These are phyloP conservation scores for Aegilops longissima DNA, from an alignment of 176 grass and related monocot genomes.

Conservation along the genomic window DNA sequence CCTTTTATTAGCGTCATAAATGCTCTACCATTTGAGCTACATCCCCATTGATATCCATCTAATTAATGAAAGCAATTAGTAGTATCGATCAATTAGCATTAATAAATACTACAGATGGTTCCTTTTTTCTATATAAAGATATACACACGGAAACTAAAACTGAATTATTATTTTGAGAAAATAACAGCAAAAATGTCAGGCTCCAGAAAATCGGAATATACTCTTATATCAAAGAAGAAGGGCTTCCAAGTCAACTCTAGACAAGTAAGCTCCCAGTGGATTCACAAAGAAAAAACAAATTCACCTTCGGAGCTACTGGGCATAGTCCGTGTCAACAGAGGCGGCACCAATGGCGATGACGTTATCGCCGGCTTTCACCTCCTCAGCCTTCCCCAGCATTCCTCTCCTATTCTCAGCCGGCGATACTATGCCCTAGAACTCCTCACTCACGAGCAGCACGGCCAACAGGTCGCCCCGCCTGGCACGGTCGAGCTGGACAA, in stretches of 20 bases:
- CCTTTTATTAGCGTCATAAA: constrained; percentile 8
- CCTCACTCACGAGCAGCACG: constrained; percentile 87
- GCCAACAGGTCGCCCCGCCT: constrained; percentile 50
- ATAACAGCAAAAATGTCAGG: neutral
- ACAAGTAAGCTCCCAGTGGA: neutral
- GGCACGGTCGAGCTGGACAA: constrained; percentile 26
- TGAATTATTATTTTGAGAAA: no score
- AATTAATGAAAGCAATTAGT: neutral
- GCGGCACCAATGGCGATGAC: neutral
- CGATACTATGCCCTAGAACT: constrained; percentile 86
- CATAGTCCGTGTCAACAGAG: constrained; percentile 19
- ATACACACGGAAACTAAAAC: no score
- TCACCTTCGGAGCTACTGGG: constrained; percentile 51
- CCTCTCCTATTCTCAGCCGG: constrained; percentile 56
- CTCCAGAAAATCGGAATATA: constrained; percentile 2
- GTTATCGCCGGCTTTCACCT: neutral
- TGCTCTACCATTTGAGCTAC: constrained; percentile 98
- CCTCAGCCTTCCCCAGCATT: constrained; percentile 18
- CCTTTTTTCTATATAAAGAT: no score
- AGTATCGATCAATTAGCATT: neutral
- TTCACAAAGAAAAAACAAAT: neutral
- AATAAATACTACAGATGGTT: neutral
- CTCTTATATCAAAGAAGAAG: neutral
- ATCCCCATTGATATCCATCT: constrained; percentile 19
- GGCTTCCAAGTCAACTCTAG: neutral